phyloP scores from a whole-genome alignment of 2,329 filamentous ascomycete genomes.

The Pestalotiopsis fici region DNA sequence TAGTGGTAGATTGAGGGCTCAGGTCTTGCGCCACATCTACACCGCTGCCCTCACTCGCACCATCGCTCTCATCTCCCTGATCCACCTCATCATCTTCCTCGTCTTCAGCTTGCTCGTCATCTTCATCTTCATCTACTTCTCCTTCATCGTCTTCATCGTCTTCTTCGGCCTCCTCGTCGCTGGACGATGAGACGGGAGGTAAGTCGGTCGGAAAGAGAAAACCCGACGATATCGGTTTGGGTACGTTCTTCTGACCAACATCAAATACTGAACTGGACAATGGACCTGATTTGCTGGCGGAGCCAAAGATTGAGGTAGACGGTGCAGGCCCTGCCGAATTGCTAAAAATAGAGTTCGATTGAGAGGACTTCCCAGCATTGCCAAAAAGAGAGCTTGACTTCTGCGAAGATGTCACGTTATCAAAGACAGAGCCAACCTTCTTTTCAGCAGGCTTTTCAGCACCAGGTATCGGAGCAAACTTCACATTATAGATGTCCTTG shows the following conservation, averaged over 20 bases:
- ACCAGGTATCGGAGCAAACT: conserved; percentile 20
- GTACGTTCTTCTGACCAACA: background rate
- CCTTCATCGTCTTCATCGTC: conserved; percentile 40
- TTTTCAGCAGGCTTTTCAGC: conserved; percentile 19
- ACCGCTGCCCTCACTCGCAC: conserved; percentile 57
- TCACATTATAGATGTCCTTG: conserved; percentile 29
- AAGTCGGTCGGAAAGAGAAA: conserved; percentile 31
- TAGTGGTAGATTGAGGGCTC: conserved; percentile 49
- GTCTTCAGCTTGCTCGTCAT: conserved; percentile 41
- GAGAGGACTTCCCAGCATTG: background rate
- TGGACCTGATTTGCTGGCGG: background rate
- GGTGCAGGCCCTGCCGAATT: background rate
- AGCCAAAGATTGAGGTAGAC: conserved; percentile 17
- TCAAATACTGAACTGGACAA: background rate
- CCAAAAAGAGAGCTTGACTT: background rate
- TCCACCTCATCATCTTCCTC: conserved; percentile 46
- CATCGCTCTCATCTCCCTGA: conserved; percentile 49
- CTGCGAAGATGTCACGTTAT: background rate
- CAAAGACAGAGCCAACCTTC: conserved; percentile 3
- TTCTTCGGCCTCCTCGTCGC: conserved; percentile 43
- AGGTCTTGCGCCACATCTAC: conserved; percentile 67
- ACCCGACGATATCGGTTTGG: conserved; percentile 15
- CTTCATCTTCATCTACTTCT: conserved; percentile 39
- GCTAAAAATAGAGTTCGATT: background rate
- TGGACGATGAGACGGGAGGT: conserved; percentile 33